These are phyloP conservation scores for Casaregolazyma lundiana DNA, from an alignment of 1,139 yeast species.

Conservation along the genomic window DNA sequence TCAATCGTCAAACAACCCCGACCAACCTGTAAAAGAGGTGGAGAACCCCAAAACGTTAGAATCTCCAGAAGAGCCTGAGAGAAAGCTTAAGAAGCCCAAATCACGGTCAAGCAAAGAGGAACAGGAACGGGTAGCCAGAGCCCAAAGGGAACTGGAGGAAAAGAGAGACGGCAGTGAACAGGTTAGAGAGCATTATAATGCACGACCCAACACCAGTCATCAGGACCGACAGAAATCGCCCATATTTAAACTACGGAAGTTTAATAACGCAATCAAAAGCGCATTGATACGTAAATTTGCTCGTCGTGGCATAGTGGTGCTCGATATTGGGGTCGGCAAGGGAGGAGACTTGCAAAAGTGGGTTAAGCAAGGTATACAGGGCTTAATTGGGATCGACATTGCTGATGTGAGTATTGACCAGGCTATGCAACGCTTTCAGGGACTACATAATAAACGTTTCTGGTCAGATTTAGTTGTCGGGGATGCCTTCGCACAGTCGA, in stretches of 20 bases:
- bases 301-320: conserved; percentile 44
- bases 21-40: conserved; percentile 14
- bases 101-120: conserved; percentile 22
- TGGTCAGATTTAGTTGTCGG: conserved; percentile 84
- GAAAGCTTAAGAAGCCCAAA: conserved; percentile 25
- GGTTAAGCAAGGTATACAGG: conserved; percentile 66
- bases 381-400: conserved; percentile 85
- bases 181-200: conserved; percentile 81
- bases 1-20: background rate
- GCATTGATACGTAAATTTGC: conserved; percentile 73
- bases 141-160: conserved; percentile 21
- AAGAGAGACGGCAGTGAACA: conserved; percentile 35
- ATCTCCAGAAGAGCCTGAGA: background rate
- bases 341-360: conserved; percentile 96
- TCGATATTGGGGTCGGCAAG: conserved; percentile 95
- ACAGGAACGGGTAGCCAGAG: conserved; percentile 22
- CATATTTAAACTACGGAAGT: conserved; percentile 77
- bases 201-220: conserved; percentile 65
- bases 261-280: conserved; percentile 88
- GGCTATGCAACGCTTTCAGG: conserved; percentile 68
- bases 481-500: conserved; percentile 71
- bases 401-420: conserved; percentile 85
- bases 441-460: conserved; percentile 48
- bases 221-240: conserved; percentile 72
- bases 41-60: conserved; percentile 22